These are phyloP conservation scores for Colletotrichum aenigma DNA, from an alignment of 2,329 filamentous ascomycete species.

Conservation along the genomic window DNA sequence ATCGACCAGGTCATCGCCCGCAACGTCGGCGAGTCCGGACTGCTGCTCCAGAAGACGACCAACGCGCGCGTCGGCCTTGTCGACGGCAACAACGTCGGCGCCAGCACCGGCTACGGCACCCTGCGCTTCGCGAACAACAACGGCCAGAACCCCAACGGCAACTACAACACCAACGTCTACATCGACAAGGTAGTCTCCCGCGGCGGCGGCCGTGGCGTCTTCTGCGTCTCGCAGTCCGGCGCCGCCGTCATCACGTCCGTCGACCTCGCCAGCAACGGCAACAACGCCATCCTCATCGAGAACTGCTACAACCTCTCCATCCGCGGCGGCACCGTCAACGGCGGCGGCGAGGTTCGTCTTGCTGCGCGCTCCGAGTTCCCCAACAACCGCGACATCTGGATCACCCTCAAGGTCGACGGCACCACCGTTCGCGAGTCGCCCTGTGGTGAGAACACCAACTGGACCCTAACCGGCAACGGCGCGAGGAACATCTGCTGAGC, in stretches of 20 bases:
- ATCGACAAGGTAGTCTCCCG: conserved; percentile 58
- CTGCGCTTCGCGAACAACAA: conserved; percentile 63
- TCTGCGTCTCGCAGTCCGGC: conserved; percentile 61
- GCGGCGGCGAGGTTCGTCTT: conserved; percentile 60
- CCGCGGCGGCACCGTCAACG: conserved; percentile 52
- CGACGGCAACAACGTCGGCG: conserved; percentile 58
- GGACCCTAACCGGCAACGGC: conserved; percentile 52
- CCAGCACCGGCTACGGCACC: conserved; percentile 59
- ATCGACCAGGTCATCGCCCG: conserved; percentile 57
- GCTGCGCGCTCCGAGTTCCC: conserved; percentile 58
- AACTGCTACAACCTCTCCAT: conserved; percentile 63
- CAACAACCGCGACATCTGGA: conserved; percentile 54
- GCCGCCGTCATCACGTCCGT: conserved; percentile 53
- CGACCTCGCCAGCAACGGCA: conserved; percentile 57
- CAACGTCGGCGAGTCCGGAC: conserved; percentile 59
- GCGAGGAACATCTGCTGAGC: conserved; percentile 43
- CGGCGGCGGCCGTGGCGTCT: conserved; percentile 60
- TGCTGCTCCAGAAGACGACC: conserved; percentile 58
- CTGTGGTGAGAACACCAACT: conserved; percentile 57
- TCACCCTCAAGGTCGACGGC: conserved; percentile 52
- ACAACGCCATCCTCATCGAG: conserved; percentile 62
- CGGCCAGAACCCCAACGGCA: conserved; percentile 50
- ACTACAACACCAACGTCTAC: conserved; percentile 56
- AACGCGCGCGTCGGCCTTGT: conserved; percentile 59
- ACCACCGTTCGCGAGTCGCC: conserved; percentile 58